Conservation (phyloP, 2,329 filamentous ascomycete species). For the Botryotinia convoluta region DNA sequence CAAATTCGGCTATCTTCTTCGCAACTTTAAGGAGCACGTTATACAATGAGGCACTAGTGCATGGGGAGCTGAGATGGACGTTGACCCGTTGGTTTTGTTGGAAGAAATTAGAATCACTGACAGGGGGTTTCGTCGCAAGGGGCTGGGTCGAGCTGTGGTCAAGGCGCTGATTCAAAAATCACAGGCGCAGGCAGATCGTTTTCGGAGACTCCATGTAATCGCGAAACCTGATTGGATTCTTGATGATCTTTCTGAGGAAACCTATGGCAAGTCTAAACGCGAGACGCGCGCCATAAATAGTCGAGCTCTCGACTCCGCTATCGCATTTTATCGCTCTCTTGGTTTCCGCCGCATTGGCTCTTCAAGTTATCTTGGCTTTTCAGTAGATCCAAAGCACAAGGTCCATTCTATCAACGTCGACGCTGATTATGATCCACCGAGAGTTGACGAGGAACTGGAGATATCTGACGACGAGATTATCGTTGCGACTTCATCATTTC, state of each 20-base stretch:
- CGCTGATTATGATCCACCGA: slow-evolving; percentile 31
- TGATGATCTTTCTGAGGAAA: not conserved
- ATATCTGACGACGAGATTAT: not conserved
- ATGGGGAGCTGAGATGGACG: not conserved
- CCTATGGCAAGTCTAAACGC: not conserved
- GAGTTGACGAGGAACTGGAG: not conserved
- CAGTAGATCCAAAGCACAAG: slow-evolving; percentile 31
- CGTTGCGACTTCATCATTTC: not conserved
- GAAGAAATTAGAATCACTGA: not conserved
- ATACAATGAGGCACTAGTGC: not conserved
- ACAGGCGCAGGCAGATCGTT: not conserved
- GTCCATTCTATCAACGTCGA: slow-evolving; percentile 25
- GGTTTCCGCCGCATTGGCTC: slow-evolving; percentile 39
- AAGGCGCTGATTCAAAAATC: not conserved
- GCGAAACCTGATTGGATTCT: not conserved
- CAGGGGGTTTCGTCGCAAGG: not conserved
- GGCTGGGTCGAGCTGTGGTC: not conserved
- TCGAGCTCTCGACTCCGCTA: not conserved
- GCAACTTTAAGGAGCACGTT: not conserved
- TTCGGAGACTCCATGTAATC: not conserved
- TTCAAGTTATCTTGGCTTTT: slow-evolving; percentile 35
- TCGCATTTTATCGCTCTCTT: slow-evolving; percentile 25
- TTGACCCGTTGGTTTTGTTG: not conserved
- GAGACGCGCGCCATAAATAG: not conserved
- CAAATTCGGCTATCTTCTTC: not conserved